Base-by-base conservation (phyloP, 2,329 filamentous ascomycete species). In the Verticillium nonalfalfae region DNA sequence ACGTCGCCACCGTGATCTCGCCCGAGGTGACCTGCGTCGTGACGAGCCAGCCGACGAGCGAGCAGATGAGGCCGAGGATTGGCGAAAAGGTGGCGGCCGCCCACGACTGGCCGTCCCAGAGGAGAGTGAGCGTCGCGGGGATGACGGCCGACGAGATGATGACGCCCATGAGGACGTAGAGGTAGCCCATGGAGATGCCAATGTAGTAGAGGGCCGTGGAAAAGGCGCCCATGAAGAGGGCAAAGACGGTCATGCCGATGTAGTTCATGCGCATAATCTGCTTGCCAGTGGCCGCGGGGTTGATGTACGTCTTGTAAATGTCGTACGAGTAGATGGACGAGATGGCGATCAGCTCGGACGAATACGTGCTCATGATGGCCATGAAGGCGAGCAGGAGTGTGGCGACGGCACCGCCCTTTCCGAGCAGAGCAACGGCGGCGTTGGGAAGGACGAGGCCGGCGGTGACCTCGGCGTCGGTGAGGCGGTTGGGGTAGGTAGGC, bases 381-480 rank as follows among this genome's bases (percentile, higher is more conserved):
- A 96, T 91, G 79, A 96, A 96, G 60, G 96, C 83, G 65, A 96
- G 86, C 11, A 97, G 77, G 1, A 96, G 81, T 0, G 90, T 92
- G 0, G 86, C 90, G 1, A 87, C 85, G 1, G 92, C 93, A 57
- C 93, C 93, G 3, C 91, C 90, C 67, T 88, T 88, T 1, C 93
- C 93, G 7, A 97, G 83, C 9, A 97, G 76, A 0, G 90, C 91
- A 4, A 96, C 90, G 0, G 93, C 90, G 1, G 91, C 92, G 62
- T 93, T 92, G 0, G 93, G 93, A 1, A 97, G 81, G 1, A 94
- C 93, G 11, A 97, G 80, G 2, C 93, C 93, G 5, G 91, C 91
- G 1, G 86, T 88, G 0, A 97, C 90, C 63, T 96, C 91, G 5
- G 83, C 83, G 0, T 85, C 79, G 9, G 81, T 77, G 84, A 96